Evolutionary conservation across 495 filamentous ascomycete genomes (phyloP).

Genomic region (Lasiosphaeria hispida): DNA sequence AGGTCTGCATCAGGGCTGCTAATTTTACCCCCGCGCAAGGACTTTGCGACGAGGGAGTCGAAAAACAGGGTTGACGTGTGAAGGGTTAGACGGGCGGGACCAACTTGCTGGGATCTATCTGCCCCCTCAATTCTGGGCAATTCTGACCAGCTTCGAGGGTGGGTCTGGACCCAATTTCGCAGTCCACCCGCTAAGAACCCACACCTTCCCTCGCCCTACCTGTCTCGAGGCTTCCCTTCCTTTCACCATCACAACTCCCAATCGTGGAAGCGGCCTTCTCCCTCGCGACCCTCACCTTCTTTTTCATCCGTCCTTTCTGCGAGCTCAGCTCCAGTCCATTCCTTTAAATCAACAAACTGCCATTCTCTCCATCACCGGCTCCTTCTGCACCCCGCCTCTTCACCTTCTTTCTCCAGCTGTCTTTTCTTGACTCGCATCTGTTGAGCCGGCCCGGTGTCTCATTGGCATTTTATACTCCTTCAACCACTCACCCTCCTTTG

Average conservation of each 20-base stretch:
- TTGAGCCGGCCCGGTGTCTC: constrained; percentile 18
- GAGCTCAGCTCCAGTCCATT: constrained; percentile 36
- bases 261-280: constrained; percentile 16
- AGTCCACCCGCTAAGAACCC: constrained; percentile 8
- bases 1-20: constrained; percentile 1
- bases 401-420: background rate
- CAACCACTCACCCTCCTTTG: constrained; percentile 13
- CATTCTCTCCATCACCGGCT: constrained; percentile 8
- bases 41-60: background rate
- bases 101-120: constrained; percentile 17
- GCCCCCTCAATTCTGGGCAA: constrained; percentile 7
- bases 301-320: constrained; percentile 26
- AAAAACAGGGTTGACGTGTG: constrained; percentile 19
- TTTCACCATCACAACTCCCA: constrained; percentile 20
- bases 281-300: constrained; percentile 23
- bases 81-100: constrained; percentile 27
- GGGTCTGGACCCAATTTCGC: constrained; percentile 10
- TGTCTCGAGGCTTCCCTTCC: background rate
- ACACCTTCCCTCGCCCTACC: constrained; percentile 12
- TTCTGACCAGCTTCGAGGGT: constrained; percentile 1
- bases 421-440: background rate
- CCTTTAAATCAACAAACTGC: constrained; percentile 26
- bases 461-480: constrained; percentile 36
- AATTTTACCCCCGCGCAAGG: constrained; percentile 16
- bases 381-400: constrained; percentile 13